Evolutionary conservation across 305 asterid species (phyloP).

Genomic region (Fraxinus ornus): DNA sequence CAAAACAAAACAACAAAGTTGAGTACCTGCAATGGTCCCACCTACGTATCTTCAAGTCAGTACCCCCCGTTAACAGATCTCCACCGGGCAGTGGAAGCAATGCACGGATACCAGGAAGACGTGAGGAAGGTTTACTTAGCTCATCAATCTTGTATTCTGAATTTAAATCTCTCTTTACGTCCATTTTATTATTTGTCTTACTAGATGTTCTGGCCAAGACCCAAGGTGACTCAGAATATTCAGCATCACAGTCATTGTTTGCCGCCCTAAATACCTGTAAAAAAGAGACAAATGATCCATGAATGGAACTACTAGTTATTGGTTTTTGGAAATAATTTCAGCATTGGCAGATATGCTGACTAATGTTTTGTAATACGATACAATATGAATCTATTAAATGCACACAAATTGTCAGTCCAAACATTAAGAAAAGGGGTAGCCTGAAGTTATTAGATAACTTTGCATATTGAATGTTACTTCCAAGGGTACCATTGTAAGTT

Average conservation of each 20-base stretch:
- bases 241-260: conserved; percentile 65
- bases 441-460: background rate
- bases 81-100: conserved; percentile 98
- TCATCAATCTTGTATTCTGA: conserved; percentile 78
- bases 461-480: background rate
- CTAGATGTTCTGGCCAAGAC: conserved; percentile 66
- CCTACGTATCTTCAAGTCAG: conserved; percentile 92
- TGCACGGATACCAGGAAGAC: conserved; percentile 88
- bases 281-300: conserved; percentile 13
- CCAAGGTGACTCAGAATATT: conserved; percentile 68
- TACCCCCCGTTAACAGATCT: conserved; percentile 91
- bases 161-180: conserved; percentile 51
- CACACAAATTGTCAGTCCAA: conserved; percentile 4
- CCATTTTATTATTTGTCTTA: conserved; percentile 59
- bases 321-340: conserved; percentile 12
- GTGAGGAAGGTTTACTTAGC: conserved; percentile 68
- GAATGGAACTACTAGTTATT: conserved; percentile 20
- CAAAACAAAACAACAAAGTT: conserved; percentile 14
- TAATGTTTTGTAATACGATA: conserved; percentile 10
- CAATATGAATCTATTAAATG: background rate
- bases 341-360: conserved; percentile 1
- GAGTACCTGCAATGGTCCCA: conserved; percentile 91
- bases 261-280: conserved; percentile 75
- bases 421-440: conserved; percentile 15
- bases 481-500: background rate